phyloP scores from a whole-genome alignment of 2,329 filamentous ascomycete species.

The Aspergillus fumigatiaffinis region DNA sequence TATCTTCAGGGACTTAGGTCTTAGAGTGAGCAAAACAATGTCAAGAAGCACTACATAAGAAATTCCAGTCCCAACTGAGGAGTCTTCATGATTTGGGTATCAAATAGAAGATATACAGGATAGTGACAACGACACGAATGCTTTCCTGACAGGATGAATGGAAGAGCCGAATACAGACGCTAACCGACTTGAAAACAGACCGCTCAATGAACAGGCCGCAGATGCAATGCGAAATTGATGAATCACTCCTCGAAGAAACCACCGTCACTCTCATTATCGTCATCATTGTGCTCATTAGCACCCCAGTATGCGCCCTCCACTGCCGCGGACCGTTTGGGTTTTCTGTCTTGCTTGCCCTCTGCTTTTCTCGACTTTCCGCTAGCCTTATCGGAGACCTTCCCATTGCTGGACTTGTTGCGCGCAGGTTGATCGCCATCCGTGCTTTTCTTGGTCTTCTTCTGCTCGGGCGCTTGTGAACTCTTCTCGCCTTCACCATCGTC shows the following conservation, averaged over 20 bases:
- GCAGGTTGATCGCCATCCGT: neutral
- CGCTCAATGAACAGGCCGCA: neutral
- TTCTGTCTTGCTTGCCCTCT: conserved; percentile 4
- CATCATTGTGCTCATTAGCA: conserved; percentile 11
- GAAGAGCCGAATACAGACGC: neutral
- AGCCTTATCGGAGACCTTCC: conserved; percentile 8
- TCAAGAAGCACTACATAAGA: neutral
- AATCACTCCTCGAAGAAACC: conserved; percentile 37
- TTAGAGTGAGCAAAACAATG: neutral
- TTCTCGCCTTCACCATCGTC: conserved; percentile 11
- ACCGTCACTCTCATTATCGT: conserved; percentile 34
- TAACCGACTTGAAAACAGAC: neutral
- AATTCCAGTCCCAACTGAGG: neutral
- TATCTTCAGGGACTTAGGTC: neutral
- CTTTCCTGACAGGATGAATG: neutral
- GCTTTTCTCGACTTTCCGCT: conserved; percentile 6
- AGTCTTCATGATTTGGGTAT: conserved; percentile 14
- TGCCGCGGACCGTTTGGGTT: neutral
- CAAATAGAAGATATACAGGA: conserved; percentile 1
- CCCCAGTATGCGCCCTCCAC: neutral
- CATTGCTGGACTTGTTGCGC: conserved; percentile 5
- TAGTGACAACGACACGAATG: neutral
- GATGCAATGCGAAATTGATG: neutral
- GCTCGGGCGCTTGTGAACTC: neutral
- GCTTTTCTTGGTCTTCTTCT: conserved; percentile 7